A percentile compares a stretch with the other conserved stretches of the same genome.
phyloP scores from a whole-genome alignment of 768 basidiomycete species.

The Grammothele lineata region DNA sequence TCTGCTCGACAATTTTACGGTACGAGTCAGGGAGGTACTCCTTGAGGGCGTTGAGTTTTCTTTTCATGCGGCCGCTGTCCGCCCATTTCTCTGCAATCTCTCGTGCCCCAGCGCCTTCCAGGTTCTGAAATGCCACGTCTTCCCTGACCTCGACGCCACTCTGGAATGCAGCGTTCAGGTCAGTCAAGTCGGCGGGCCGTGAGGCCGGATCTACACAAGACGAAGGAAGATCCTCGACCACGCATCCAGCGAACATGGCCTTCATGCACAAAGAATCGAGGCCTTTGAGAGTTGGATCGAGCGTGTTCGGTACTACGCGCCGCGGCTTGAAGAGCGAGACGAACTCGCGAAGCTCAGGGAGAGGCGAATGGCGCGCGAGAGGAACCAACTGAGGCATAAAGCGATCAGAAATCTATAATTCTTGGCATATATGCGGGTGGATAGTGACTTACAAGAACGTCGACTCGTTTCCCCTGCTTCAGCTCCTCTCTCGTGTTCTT shows the following conservation, averaged over 20 bases:
- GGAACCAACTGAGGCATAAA: slow-evolving; percentile 60
- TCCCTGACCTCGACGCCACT: slow-evolving; percentile 25
- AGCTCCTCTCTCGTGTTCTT: slow-evolving; percentile 42
- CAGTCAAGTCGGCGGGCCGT: neutral
- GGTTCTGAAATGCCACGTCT: slow-evolving; percentile 58
- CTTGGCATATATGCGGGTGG: too few species aligned
- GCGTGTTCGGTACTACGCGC: slow-evolving; percentile 78
- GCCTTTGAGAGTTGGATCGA: slow-evolving; percentile 42
- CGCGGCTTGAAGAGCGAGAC: slow-evolving; percentile 79
- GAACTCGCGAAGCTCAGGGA: slow-evolving; percentile 80
- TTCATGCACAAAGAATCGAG: slow-evolving; percentile 76
- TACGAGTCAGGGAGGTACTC: slow-evolving; percentile 38
- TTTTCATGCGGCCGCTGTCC: slow-evolving; percentile 39
- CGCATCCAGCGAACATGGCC: slow-evolving; percentile 57
- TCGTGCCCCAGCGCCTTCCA: slow-evolving; percentile 46
- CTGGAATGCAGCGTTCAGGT: slow-evolving; percentile 6
- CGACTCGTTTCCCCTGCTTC: slow-evolving; percentile 41
- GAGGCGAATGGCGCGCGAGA: slow-evolving; percentile 79
- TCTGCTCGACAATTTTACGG: slow-evolving; percentile 32
- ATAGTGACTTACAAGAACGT: slow-evolving; percentile 63
- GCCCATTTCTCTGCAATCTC: slow-evolving; percentile 53
- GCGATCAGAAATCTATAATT: too few species aligned
- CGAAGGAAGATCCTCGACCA: slow-evolving; percentile 29
- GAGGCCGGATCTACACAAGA: slow-evolving; percentile 1
- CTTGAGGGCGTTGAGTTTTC: slow-evolving; percentile 42